Evolutionary conservation across 352 stramenopile genomes (phyloP).

Genomic region (Globisporangium takayamanum): DNA sequence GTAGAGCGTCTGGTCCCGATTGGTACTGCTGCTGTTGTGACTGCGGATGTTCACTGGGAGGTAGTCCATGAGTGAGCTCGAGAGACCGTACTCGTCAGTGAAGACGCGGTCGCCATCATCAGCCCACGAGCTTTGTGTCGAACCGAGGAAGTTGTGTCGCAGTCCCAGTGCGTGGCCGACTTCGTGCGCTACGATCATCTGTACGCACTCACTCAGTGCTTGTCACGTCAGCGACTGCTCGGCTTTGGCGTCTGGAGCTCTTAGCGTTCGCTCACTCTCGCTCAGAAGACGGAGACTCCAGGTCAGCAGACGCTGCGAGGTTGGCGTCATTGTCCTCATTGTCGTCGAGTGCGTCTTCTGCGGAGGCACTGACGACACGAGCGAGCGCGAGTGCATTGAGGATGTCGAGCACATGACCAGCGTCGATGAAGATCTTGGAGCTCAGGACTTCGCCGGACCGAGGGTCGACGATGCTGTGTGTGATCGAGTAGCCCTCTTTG

Average conservation of each 20-base stretch:
- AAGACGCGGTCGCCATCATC: neutral
- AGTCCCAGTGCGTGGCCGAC: neutral
- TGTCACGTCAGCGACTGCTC: neutral
- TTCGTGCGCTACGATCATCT: neutral
- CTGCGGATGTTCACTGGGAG: neutral
- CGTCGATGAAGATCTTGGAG: constrained; percentile 1
- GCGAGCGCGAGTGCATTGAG: neutral
- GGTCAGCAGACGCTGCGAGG: neutral
- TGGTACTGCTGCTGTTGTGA: neutral
- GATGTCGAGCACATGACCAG: neutral
- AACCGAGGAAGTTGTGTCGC: neutral
- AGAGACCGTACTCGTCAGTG: neutral
- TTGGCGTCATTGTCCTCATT: neutral
- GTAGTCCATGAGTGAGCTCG: constrained; percentile 2
- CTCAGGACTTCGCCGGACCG: neutral
- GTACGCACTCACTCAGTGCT: neutral
- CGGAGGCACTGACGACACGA: neutral
- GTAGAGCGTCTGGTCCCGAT: neutral
- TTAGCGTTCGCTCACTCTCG: too few relatives aligned
- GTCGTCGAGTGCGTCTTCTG: neutral
- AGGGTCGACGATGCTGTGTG: neutral
- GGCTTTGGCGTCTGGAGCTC: neutral
- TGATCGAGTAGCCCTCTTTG: neutral
- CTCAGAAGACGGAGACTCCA: too few relatives aligned
- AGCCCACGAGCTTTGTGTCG: neutral